Evolutionary conservation across 2,329 filamentous ascomycete species (phyloP).

Genomic region (Onygenales sp.): DNA sequence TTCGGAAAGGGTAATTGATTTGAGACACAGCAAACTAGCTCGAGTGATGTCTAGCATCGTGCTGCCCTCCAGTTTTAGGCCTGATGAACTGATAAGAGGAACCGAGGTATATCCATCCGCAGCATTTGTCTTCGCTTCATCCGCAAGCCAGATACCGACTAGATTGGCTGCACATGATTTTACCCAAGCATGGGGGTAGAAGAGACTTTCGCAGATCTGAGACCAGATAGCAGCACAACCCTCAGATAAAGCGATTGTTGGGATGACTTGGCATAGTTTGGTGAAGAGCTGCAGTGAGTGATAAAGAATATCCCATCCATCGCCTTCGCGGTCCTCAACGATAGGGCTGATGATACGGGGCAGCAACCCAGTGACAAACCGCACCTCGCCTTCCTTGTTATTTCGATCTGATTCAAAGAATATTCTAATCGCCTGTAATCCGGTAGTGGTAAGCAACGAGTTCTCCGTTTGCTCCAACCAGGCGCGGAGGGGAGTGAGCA

Average conservation of each 20-base stretch:
- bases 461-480: constrained; percentile 74
- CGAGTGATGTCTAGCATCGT: constrained; percentile 53
- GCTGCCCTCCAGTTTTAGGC: constrained; percentile 55
- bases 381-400: constrained; percentile 59
- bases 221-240: constrained; percentile 61
- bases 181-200: constrained; percentile 62
- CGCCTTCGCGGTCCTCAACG: constrained; percentile 42
- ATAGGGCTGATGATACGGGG: constrained; percentile 45
- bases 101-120: constrained; percentile 44
- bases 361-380: constrained; percentile 46
- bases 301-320: constrained; percentile 61
- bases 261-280: constrained; percentile 58
- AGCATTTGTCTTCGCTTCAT: constrained; percentile 60
- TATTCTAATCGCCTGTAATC: constrained; percentile 70
- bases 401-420: constrained; percentile 63
- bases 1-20: constrained; percentile 57
- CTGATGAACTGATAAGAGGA: constrained; percentile 59
- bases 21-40: constrained; percentile 51
- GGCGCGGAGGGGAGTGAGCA: constrained; percentile 59
- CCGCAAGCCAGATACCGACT: constrained; percentile 66
- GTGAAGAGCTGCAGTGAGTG: constrained; percentile 61
- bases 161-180: constrained; percentile 69
- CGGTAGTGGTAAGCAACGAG: constrained; percentile 58
- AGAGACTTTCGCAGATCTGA: constrained; percentile 57
- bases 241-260: constrained; percentile 52